phyloP scores from a whole-genome alignment of 495 filamentous ascomycete species.

The Filosporella fistucella region DNA sequence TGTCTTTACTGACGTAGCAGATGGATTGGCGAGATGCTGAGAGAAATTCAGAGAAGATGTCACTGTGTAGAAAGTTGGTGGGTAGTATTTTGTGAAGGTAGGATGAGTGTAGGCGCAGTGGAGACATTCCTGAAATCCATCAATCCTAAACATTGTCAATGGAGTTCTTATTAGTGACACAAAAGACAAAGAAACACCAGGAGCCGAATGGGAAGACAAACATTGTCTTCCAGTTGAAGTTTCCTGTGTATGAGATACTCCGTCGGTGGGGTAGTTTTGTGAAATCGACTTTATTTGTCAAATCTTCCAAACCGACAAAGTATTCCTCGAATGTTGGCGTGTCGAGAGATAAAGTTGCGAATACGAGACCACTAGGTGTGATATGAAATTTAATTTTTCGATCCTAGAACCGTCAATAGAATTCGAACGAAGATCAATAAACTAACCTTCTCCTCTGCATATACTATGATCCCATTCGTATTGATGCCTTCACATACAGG shows the following conservation, averaged over 20 bases:
- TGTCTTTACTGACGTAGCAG: constrained; percentile 34
- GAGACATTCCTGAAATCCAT: constrained; percentile 59
- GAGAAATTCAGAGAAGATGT: constrained; percentile 54
- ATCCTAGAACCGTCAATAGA: neutral
- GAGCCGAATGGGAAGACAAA: too few relatives aligned
- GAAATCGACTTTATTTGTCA: constrained; percentile 50
- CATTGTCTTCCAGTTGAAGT: constrained; percentile 65
- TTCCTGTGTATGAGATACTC: constrained; percentile 52
- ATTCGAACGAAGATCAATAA: constrained; percentile 26
- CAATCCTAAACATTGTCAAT: constrained; percentile 36
- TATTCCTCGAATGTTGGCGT: constrained; percentile 51
- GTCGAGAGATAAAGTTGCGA: constrained; percentile 45
- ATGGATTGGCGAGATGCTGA: constrained; percentile 53
- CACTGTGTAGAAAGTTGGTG: constrained; percentile 53
- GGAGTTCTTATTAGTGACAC: neutral
- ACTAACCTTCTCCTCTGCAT: constrained; percentile 25
- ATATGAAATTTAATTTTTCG: constrained; percentile 31
- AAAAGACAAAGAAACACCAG: constrained; percentile 11
- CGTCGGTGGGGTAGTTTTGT: constrained; percentile 49
- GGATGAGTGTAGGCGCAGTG: constrained; percentile 63
- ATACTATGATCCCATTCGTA: constrained; percentile 38
- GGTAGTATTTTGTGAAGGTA: constrained; percentile 54
- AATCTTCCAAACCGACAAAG: constrained; percentile 48
- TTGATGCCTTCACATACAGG: constrained; percentile 25
- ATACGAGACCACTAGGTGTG: constrained; percentile 50